These are phyloP conservation scores for Aspergillus bridgeri DNA, from an alignment of 495 filamentous ascomycete species.

Conservation along the genomic window DNA sequence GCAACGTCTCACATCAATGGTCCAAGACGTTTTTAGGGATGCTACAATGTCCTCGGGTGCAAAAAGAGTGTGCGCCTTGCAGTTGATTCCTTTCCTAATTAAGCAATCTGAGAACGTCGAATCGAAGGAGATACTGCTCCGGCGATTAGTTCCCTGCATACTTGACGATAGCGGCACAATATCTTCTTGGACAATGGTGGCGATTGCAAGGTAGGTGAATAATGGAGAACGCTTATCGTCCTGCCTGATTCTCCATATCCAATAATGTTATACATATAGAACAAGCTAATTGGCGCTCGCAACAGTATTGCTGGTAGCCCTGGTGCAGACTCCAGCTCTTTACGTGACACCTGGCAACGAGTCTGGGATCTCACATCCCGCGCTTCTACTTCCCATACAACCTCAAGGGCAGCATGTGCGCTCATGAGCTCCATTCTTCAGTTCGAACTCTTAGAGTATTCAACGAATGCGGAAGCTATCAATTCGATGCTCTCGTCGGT, in stretches of 20 bases:
- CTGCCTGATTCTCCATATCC: not conserved
- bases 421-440: conserved; percentile 66
- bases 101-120: conserved; percentile 37
- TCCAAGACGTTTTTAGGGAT: conserved; percentile 61
- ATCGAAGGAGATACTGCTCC: conserved; percentile 43
- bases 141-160: conserved; percentile 46
- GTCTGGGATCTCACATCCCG: conserved; percentile 72
- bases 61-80: conserved; percentile 64
- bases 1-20: conserved; percentile 52
- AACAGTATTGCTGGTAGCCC: conserved; percentile 31
- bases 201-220: conserved; percentile 51
- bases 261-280: not conserved
- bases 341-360: conserved; percentile 60
- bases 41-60: conserved; percentile 52
- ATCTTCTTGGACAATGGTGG: conserved; percentile 65
- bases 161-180: conserved; percentile 53
- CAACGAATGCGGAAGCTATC: conserved; percentile 57
- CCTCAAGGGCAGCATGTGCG: conserved; percentile 77
- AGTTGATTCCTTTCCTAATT: conserved; percentile 72
- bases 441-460: conserved; percentile 58
- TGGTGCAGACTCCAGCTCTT: conserved; percentile 21
- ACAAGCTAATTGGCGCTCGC: not conserved
- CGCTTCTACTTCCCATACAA: conserved; percentile 62
- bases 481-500: conserved; percentile 68
- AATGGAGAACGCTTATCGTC: too few species aligned